A percentile compares a stretch with the other conserved stretches of the same genome.
Evolutionary conservation across 2,329 filamentous ascomycete genomes (phyloP).

Genomic region (Aureobasidium leucospermi): DNA sequence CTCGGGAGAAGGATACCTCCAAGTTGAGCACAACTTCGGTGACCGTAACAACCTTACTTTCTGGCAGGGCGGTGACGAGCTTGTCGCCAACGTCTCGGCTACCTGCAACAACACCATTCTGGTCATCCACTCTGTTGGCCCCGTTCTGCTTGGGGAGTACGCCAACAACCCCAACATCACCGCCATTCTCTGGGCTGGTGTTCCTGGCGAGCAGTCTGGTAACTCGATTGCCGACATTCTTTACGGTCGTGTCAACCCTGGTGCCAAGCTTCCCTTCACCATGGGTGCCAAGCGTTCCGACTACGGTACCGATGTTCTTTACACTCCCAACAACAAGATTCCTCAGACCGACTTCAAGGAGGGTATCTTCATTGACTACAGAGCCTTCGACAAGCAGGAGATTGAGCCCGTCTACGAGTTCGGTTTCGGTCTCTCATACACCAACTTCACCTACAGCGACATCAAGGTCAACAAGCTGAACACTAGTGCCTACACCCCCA

Average conservation of each 20-base stretch:
- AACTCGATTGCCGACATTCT: slow-evolving; percentile 69
- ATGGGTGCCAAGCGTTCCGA: slow-evolving; percentile 59
- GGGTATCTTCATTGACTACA: slow-evolving; percentile 71
- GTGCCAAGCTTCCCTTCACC: slow-evolving; percentile 69
- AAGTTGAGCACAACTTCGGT: slow-evolving; percentile 35
- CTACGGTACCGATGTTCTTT: slow-evolving; percentile 59
- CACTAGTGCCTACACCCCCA: slow-evolving; percentile 49
- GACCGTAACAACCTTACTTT: slow-evolving; percentile 43
- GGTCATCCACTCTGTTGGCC: slow-evolving; percentile 74
- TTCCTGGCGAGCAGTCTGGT: slow-evolving; percentile 74
- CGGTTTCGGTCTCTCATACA: slow-evolving; percentile 70
- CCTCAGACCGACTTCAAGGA: slow-evolving; percentile 67
- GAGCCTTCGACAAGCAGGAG: slow-evolving; percentile 58
- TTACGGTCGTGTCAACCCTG: slow-evolving; percentile 68
- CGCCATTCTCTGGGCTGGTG: slow-evolving; percentile 69
- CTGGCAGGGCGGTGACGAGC: slow-evolving; percentile 31
- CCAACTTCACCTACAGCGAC: slow-evolving; percentile 63
- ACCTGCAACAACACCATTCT: slow-evolving; percentile 79
- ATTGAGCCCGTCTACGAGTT: slow-evolving; percentile 68
- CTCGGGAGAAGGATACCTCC: slow-evolving; percentile 43
- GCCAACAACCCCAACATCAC: slow-evolving; percentile 67
- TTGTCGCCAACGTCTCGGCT: slow-evolving; percentile 71
- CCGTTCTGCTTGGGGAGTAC: slow-evolving; percentile 67
- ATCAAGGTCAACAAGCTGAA: slow-evolving; percentile 44
- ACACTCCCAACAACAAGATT: slow-evolving; percentile 59